Evolutionary conservation across 768 basidiomycete species (phyloP), one percentile per base, ranked within the genome.

Genomic region (Mycena rebaudengoi): DNA sequence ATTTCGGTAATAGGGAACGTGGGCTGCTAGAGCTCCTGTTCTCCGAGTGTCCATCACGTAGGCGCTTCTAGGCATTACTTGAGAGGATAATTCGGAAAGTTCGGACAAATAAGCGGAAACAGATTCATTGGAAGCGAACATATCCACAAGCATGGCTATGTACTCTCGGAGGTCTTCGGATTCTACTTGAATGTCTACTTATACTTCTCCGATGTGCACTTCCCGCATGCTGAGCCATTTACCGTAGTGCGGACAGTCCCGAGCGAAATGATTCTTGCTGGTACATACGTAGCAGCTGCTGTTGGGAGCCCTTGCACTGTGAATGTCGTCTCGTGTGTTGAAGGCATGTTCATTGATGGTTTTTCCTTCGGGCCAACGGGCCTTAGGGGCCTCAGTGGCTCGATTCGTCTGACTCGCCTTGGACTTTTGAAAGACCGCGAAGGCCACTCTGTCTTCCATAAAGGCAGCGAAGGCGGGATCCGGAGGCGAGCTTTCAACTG

Each of bases 171-270:
- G 60, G 1, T 68, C 62, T 21, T 45, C 52, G 2, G 59, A 58
- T 20, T 64, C 39, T 0, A 51, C 65, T 1, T 69, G 60, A 0
- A 49, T 29, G 5, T 43, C 48, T 0, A 66, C 43, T 0, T 66
- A 64, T 1, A 44, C 52, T 11, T 69, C 41, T 0, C 67, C 5
- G 7, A 62, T 21, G 1, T 64, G 44, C 2, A 64, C 66, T 1
- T 55, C 53, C 1, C 65, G 46, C 20, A 72, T n/a, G 1, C 26
- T 13, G 0, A 64, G 35, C 62, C 67, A 74, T 1, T 30, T 28
- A 0, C 67, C 62, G 37, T 68, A 71, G 20, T 74, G 70, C 0
- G 69, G 61, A 23, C 73, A 74, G 16, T 71, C 70, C 4, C 67
- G 41, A 0, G 46, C 63, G 29, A 62, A 70, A 20, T 74, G 73